Evolutionary conservation across 2,329 filamentous ascomycete species (phyloP).

Genomic region (Diaporthe amygdali): DNA sequence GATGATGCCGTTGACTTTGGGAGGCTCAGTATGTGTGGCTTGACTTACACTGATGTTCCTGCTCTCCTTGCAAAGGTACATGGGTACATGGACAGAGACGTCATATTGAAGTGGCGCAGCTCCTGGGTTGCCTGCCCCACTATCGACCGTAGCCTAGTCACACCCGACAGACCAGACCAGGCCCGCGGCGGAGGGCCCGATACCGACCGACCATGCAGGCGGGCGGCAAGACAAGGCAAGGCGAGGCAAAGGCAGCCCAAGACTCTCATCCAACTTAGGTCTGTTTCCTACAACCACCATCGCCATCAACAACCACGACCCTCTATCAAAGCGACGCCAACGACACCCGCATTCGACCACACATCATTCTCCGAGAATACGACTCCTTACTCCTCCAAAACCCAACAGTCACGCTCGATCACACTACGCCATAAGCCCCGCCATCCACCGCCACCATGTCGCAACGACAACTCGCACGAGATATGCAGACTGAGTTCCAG

Average conservation of each 20-base stretch:
- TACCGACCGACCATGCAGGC: background rate
- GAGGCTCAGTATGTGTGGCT: background rate
- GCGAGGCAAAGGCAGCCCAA: conserved; percentile 3
- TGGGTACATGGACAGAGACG: background rate
- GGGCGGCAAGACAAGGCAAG: background rate
- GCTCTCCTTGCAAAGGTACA: background rate
- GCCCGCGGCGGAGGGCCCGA: background rate
- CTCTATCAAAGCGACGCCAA: background rate
- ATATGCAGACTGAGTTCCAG: conserved; percentile 69
- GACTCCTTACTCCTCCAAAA: background rate
- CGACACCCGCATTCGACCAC: background rate
- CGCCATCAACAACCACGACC: conserved; percentile 2
- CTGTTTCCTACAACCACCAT: background rate
- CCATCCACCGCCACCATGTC: conserved; percentile 49
- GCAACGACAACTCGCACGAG: conserved; percentile 62
- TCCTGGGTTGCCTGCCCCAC: conserved; percentile 9
- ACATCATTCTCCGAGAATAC: background rate
- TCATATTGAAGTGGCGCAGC: conserved; percentile 20
- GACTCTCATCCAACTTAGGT: background rate
- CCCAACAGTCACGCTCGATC: background rate
- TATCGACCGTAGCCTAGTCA: background rate
- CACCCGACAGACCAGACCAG: background rate
- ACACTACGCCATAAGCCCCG: background rate
- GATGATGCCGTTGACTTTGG: conserved; percentile 16
- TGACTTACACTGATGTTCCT: background rate